Evolutionary conservation across 257 asterid genomes (phyloP), one percentile per base, ranked within the genome.

Genomic region (Capsicum chinense): DNA sequence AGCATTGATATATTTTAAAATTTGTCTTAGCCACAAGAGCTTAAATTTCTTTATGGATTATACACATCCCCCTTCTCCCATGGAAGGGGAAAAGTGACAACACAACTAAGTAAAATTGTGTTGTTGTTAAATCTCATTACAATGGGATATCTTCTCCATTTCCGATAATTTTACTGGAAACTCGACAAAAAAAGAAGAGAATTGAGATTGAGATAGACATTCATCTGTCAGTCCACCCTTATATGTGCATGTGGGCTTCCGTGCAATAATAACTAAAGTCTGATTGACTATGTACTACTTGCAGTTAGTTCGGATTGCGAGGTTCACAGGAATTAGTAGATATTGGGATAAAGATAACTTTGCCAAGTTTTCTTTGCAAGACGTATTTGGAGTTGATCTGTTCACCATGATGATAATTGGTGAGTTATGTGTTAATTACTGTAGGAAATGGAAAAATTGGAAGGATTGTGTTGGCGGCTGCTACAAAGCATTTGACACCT

Each of bases 401-500:
- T 78, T 78, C 81, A 54, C 42, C 33, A 4, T 78, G 50, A 78
- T 78, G n/a, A 78, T 54, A 54, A 33, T 11, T 33, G 14, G 4
- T 15, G 19, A 58, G 47, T 71, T 48, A 9, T 70, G 79, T 71
- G 35, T 67, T 16, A 16, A 69, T 69, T 54, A 78, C 81, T 79
- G 86, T 79, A 93, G 99, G 99, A 81, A 95, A 88, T 60, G 90
- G 94, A 66, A 94, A 85, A 89, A 91, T 95, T 13, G 99, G 97
- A 47, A 97, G 99, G 62, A 89, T 95, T 57, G 86, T 95, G 69
- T 80, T 93, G 89, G 86, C 97, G 74, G 98, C 97, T 71, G 99
- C 98, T 47, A 97, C 97, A 44, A 94, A 94, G 88, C 92, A 95
- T 90, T 97, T 95, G 19, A 95, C 99, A 9, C 99, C 98, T 35